Percentiles rank a stretch among this genome's conserved stretches.
phyloP scores from a whole-genome alignment of 1,284 basidiomycete genomes.

The Boletus sp. region DNA sequence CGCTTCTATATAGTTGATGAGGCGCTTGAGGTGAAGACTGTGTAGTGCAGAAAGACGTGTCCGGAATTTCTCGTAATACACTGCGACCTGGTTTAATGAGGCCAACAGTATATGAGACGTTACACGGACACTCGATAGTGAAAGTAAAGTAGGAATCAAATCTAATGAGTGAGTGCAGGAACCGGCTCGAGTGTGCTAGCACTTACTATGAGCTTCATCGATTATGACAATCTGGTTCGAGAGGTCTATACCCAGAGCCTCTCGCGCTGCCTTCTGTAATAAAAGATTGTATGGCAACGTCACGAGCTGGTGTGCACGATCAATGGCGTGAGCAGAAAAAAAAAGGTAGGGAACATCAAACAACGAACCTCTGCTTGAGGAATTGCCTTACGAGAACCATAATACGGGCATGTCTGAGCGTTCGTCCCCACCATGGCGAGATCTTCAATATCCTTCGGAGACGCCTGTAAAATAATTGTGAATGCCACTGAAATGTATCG shows the following conservation, averaged over 20 bases:
- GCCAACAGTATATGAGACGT: conserved; percentile 56
- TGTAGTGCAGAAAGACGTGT: conserved; percentile 74
- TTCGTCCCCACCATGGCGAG: conserved; percentile 71
- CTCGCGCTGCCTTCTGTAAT: conserved; percentile 80
- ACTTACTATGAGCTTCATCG: conserved; percentile 95
- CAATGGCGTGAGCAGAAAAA: background rate
- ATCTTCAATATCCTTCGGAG: conserved; percentile 94
- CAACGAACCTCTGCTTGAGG: conserved; percentile 80
- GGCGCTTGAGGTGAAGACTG: conserved; percentile 76
- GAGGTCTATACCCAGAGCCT: conserved; percentile 83
- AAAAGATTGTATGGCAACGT: conserved; percentile 94
- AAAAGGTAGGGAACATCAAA: background rate
- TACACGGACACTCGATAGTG: conserved; percentile 77
- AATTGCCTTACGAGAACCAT: conserved; percentile 84
- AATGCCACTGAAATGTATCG: background rate
- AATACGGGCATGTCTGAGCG: conserved; percentile 86
- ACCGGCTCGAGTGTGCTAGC: background rate
- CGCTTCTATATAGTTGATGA: conserved; percentile 70
- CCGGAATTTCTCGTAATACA: conserved; percentile 80
- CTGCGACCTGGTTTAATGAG: conserved; percentile 76
- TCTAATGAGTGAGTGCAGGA: conserved; percentile 45
- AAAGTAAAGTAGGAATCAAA: conserved; percentile 84
- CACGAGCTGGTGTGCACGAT: conserved; percentile 60
- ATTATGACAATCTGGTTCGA: conserved; percentile 86
- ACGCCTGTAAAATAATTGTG: conserved; percentile 51